Evolutionary conservation across 2,329 filamentous ascomycete genomes (phyloP), one percentile per base, ranked within the genome.

Genomic region (Aphanoascus verrucosus): DNA sequence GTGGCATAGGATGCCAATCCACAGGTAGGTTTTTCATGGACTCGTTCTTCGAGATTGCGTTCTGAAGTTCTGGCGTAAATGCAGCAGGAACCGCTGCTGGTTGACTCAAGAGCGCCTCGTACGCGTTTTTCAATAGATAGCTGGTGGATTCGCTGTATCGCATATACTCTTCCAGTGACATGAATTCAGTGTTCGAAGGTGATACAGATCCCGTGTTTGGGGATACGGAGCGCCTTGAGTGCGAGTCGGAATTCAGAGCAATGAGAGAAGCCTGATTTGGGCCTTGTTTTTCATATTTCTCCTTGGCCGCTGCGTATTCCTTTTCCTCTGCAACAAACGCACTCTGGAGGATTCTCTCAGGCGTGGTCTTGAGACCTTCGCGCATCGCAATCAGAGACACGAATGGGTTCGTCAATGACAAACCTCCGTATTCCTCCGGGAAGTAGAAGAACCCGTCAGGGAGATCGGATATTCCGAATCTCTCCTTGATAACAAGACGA

Each of bases 401-500:
- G 55, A 77, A 76, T 0, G 76, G 75, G 35, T 76, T 78, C 46
- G 71, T 67, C 7, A 79, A 66, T 8, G 73, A 73, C 2, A 78
- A 64, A 1, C 76, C 76, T 4, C 76, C 76, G 8, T 78, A 67
- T 53, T 76, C 72, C 35, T 75, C 66, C 0, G 76, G 76, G 57
- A 77, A 77, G 60, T 74, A 78, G 59, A 78, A 72, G 55, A 77
- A 76, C 2, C 74, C 75, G 23, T 77, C 76, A 0, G 75, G 75
- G 5, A 78, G 64, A 54, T 73, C 62, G 1, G 64, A 58, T 11
- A 76, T 67, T 1, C 67, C 66, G 56, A 84, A 85, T 0, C 78
- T 75, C 7, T 74, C 62, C 3, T 67, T 60, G 9, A 85, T 77
- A 5, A 72, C 68, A 12, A 68, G 65, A 49, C 80, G 78, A 1